Evolutionary conservation across 2,329 filamentous ascomycete species (phyloP), one percentile per base, ranked within the genome.

Genomic region (Colletotrichum trifolii): DNA sequence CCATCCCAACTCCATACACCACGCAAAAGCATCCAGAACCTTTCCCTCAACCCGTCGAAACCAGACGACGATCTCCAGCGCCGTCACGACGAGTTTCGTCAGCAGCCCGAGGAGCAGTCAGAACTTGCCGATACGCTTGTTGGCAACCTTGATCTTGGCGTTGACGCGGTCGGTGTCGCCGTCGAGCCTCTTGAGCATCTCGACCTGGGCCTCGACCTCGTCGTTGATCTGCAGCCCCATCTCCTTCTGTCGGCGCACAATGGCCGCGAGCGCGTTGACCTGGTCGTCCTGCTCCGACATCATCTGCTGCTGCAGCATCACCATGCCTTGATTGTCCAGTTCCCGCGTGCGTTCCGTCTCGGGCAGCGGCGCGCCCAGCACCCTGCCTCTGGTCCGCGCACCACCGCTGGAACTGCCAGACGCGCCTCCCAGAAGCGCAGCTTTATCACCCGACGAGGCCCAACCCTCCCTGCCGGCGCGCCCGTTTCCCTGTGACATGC

Each of bases 281-380:
- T 92, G 89, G 70, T 89, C 76, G 69, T 96, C 92, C 73, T 96
- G 92, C 69, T 91, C 88, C 57, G 83, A 73, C 83, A 95, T 92
- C 75, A 92, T 87, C 72, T 91, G 85, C 70, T 87, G 83, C 76
- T 96, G 92, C 66, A 96, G 77, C 74, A 91, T 86, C 67, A 94
- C 71, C 15, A 96, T 88, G 0, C 91, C 92, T 5, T 83, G 77
- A 70, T 96, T 96, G 73, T 93, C 92, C 58, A 93, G 77, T 75
- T 95, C 91, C 11, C 92, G 80, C 47, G 92, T 95, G 67, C 87
- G 86, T 63, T 92, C 89, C 13, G 91, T 94, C 78, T 96, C 92
- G 1, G 89, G 85, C 2, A 90, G 79, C 2, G 91, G 91, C 1
- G 85, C 90, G 1, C 92, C 92, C 0, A 95, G 81, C 3, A 94